phyloP scores from a whole-genome alignment of 164 flowering plant genomes.

The Chimonanthus salicifolius region DNA sequence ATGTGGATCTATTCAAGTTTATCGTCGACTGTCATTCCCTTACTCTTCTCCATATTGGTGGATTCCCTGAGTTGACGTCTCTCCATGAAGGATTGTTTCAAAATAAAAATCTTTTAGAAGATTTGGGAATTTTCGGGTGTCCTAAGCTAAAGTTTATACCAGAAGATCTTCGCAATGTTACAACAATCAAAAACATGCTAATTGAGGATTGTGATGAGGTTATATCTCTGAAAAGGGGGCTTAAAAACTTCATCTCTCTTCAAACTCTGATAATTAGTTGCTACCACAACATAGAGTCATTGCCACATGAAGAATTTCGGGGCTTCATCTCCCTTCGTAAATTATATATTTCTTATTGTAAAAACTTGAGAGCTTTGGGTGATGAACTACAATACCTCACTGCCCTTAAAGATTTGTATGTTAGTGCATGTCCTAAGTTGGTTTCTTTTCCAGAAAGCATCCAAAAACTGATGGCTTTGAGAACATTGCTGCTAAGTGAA shows the following conservation, averaged over 20 bases:
- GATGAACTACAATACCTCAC: background rate
- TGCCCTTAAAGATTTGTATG: no score
- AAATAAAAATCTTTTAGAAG: conserved; percentile 4
- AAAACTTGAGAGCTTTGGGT: background rate
- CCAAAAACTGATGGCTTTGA: no score
- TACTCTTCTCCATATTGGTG: conserved; percentile 8
- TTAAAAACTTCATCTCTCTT: conserved; percentile 10
- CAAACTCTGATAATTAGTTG: conserved; percentile 4
- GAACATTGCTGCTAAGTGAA: no score
- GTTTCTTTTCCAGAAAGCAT: no score
- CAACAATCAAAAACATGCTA: conserved; percentile 5
- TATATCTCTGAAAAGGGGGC: background rate
- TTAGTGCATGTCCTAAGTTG: no score
- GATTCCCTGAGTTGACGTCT: background rate
- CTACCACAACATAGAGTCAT: background rate
- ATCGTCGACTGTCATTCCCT: conserved; percentile 2
- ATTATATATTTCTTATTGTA: background rate
- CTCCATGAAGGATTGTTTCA: conserved; percentile 11
- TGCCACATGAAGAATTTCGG: background rate
- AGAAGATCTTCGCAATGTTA: conserved; percentile 6
- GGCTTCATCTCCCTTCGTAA: background rate
- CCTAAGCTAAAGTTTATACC: conserved; percentile 8
- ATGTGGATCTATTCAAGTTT: conserved; percentile 1
- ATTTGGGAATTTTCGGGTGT: conserved; percentile 7
- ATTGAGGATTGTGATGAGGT: conserved; percentile 12